Percentiles rank a stretch among this genome's conserved stretches.
These are phyloP conservation scores for Ceratobasidium sp. DNA, from an alignment of 1,284 basidiomycete species.

Conservation along the genomic window DNA sequence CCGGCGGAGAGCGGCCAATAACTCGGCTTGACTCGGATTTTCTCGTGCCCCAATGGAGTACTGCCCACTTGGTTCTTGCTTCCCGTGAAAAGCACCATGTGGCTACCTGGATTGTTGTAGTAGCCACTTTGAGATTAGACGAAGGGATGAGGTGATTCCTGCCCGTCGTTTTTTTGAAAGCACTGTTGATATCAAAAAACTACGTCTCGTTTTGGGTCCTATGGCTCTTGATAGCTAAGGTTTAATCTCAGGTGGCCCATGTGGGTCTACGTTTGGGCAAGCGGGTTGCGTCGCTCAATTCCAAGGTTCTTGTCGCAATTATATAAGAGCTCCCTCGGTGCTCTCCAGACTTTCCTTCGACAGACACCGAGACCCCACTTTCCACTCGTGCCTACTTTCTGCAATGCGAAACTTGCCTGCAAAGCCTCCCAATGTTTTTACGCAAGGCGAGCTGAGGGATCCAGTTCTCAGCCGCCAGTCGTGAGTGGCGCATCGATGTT, in stretches of 20 bases:
- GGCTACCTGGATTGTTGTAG: background rate
- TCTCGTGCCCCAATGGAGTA: background rate
- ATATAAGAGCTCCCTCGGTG: background rate
- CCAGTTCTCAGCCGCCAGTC: background rate
- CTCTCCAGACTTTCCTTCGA: background rate
- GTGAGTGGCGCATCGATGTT: background rate
- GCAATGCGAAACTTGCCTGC: background rate
- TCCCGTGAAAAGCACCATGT: background rate
- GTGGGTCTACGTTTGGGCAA: background rate
- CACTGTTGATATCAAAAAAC: background rate
- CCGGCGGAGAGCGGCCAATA: background rate
- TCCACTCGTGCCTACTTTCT: background rate
- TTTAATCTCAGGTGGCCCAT: background rate
- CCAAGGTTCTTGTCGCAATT: no score
- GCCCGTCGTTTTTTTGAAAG: background rate
- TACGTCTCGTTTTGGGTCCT: no score
- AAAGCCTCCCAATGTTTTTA: conserved; percentile 8
- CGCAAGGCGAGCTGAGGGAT: background rate
- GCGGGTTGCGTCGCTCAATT: no score
- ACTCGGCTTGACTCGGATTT: background rate
- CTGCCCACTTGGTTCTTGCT: background rate
- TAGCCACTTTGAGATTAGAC: background rate
- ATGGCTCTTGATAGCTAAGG: background rate
- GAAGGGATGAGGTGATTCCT: background rate
- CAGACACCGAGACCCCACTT: background rate